phyloP scores from a whole-genome alignment of 176 grass and related monocot species.

The bread wheat (Triticum aestivum) region DNA sequence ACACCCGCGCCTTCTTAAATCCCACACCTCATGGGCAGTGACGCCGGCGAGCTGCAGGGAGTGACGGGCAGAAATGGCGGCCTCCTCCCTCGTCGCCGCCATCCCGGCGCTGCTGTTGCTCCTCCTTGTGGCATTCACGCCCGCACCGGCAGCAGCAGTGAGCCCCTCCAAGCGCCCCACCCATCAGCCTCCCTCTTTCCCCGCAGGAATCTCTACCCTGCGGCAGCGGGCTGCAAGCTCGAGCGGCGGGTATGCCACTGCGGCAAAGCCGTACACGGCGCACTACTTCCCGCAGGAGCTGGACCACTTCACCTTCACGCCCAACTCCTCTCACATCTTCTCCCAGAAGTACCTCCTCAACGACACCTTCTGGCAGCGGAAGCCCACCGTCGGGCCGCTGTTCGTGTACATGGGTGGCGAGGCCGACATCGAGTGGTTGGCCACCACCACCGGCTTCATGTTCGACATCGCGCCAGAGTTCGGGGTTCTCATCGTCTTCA shows the following conservation, averaged over 20 bases:
- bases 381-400: conserved; percentile 42
- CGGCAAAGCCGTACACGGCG: conserved; percentile 49
- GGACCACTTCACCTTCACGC: conserved; percentile 97
- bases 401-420: conserved; percentile 97
- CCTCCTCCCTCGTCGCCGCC: not conserved
- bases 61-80: conserved; percentile 1
- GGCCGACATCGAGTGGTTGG: conserved; percentile 82
- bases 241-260: too few relatives aligned
- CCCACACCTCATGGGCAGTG: too few relatives aligned
- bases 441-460: conserved; percentile 85
- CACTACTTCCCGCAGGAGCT: conserved; percentile 90
- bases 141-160: too few relatives aligned
- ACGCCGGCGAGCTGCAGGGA: too few relatives aligned
- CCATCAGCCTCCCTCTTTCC: too few relatives aligned
- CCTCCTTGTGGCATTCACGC: too few relatives aligned
- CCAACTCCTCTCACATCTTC: conserved; percentile 59
- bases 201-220: too few relatives aligned
- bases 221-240: too few relatives aligned
- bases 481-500: conserved; percentile 81
- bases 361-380: conserved; percentile 63
- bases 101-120: too few relatives aligned
- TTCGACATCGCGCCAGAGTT: conserved; percentile 80
- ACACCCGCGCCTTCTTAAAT: too few relatives aligned
- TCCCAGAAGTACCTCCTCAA: conserved; percentile 90
- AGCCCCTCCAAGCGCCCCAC: too few relatives aligned